Conservation (phyloP, 371 early-diverging fungal genomes). For the Lichtheimia ornata region DNA sequence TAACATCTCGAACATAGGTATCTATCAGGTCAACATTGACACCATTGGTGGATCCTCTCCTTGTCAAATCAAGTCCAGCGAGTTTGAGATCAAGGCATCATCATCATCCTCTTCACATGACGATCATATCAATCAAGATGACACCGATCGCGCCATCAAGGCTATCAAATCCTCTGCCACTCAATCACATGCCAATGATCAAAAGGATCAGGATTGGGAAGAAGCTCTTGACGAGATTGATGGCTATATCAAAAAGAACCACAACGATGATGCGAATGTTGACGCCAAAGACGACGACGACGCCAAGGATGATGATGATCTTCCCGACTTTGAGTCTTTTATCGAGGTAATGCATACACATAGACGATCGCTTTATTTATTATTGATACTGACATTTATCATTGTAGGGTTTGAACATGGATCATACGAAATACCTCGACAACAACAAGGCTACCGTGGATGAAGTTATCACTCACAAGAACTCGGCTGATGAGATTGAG, state of each 20-base stretch:
- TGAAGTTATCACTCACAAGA: conserved; percentile 37
- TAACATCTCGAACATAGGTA: background rate
- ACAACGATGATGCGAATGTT: background rate
- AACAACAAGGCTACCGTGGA: conserved; percentile 24
- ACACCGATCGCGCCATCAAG: background rate
- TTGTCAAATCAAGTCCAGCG: conserved; percentile 29
- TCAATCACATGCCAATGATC: background rate
- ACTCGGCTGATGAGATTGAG: conserved; percentile 4
- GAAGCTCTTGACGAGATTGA: conserved; percentile 3
- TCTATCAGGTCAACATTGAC: conserved; percentile 30
- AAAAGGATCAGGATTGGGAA: conserved; percentile 2
- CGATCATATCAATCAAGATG: conserved; percentile 1
- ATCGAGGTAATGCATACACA: conserved; percentile 3
- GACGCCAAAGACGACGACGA: background rate
- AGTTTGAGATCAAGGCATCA: conserved; percentile 21
- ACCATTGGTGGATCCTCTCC: conserved; percentile 3
- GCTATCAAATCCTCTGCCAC: background rate
- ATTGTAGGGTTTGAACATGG: conserved; percentile 8
- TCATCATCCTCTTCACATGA: background rate
- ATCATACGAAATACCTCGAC: conserved; percentile 27
- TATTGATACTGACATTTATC: background rate
- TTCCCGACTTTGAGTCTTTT: background rate
- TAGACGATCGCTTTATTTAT: too few species aligned
- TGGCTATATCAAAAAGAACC: conserved; percentile 4
- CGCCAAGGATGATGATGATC: conserved; percentile 4